Conservation (phyloP, 805 yeast genomes). For the Ogataea pignaliae region DNA sequence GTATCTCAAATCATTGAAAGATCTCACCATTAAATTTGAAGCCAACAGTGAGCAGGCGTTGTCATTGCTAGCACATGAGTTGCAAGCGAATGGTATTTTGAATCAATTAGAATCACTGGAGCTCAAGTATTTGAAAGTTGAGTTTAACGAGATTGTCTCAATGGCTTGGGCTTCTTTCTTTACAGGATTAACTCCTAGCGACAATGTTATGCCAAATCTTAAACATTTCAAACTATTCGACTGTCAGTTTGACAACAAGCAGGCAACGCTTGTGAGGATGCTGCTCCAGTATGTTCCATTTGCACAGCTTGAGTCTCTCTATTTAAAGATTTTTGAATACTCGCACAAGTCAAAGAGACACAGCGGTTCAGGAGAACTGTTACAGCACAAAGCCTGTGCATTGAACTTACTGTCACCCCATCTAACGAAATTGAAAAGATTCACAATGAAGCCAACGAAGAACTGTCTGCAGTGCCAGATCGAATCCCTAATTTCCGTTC, state of each 20-base stretch:
- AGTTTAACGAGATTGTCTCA: constrained; percentile 20
- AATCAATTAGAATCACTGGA: constrained; percentile 11
- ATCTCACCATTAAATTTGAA: constrained; percentile 18
- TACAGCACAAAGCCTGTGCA: constrained; percentile 4
- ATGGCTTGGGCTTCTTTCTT: constrained; percentile 29
- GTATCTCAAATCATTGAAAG: constrained; percentile 6
- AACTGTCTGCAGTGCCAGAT: constrained; percentile 27
- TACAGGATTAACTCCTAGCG: constrained; percentile 2
- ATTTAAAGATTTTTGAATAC: constrained; percentile 22
- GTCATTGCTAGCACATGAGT: constrained; percentile 3
- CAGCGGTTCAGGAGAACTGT: not conserved
- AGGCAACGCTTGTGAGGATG: constrained; percentile 5
- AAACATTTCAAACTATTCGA: constrained; percentile 15
- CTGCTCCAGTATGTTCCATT: constrained; percentile 8
- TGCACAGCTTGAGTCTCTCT: constrained; percentile 6
- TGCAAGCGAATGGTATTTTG: constrained; percentile 6
- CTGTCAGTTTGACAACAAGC: constrained; percentile 22
- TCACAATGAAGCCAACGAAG: constrained; percentile 23
- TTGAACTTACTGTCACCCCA: constrained; percentile 14
- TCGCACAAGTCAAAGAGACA: constrained; percentile 23
- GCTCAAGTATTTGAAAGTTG: constrained; percentile 16
- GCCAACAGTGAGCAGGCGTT: constrained; percentile 17
- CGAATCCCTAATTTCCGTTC: constrained; percentile 12
- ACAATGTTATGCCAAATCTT: constrained; percentile 9
- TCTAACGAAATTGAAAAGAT: constrained; percentile 12